Evolutionary conservation across 2,329 filamentous ascomycete genomes (phyloP), one percentile per base, ranked within the genome.

Genomic region (Alternaria sp.): DNA sequence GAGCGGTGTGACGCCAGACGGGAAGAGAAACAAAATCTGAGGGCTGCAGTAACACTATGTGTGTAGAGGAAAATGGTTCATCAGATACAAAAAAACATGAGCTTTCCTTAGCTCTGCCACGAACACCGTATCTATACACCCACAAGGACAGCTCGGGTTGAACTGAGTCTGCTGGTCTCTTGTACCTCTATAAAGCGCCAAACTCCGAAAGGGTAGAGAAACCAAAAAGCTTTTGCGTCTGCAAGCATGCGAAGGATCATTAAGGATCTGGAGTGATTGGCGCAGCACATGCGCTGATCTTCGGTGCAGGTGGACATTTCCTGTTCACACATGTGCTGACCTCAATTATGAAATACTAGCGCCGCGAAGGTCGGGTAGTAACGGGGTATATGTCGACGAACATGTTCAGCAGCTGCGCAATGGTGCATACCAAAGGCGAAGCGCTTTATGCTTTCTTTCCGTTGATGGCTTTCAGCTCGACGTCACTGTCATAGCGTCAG

Each of bases 401-500:
- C 49, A 41, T 52, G 25, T 25, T 5, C 49, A 27, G 46, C 38
- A 30, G 27, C 52, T 46, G 60, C 51, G 54, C 60, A 43, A 40
- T 43, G 50, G 36, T 38, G 55, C 38, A 27, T 49, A 30, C 20
- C 40, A 30, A 27, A 32, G 32, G 25, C 20, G 34, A 22, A 16
- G 25, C 34, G 28, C 57, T 78, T 82, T 65, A 66, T 59, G 76
- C 78, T 58, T 67, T 79, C 77, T 83, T 84, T 73, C 77, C 77
- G 78, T 86, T 84, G 81, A 91, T 87, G 51, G 81, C 84, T 81
- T 90, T 87, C 68, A 92, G 86, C 79, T 90, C 82, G 67, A 92
- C 89, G 68, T 92, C 89, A 78, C 89, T 91, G 69, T 48, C 36
- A 41, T 38, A 25, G 22, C 50, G 44, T 72, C 52, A 72, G 65